A percentile compares a stretch with the other conserved stretches of the same genome.
phyloP scores from a whole-genome alignment of 805 yeast species.

The Lachancea sp. region DNA sequence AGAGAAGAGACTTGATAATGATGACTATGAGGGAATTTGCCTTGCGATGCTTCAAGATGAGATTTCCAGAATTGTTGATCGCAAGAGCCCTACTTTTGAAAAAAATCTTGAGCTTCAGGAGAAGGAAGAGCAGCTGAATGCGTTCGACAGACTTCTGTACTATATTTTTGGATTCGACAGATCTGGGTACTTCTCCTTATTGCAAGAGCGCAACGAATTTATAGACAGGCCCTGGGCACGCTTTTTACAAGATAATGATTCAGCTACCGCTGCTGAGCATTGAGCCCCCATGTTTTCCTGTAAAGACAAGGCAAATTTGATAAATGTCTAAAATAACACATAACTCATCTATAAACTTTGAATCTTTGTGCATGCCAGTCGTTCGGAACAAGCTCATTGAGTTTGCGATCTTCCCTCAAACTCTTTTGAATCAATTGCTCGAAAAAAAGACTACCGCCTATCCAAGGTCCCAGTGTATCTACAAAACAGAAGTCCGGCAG shows the following conservation, averaged over 20 bases:
- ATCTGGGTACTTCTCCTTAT: constrained; percentile 22
- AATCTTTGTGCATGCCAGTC: constrained; percentile 16
- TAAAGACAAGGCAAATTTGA: neutral
- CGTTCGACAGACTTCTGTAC: constrained; percentile 19
- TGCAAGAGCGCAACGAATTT: constrained; percentile 18
- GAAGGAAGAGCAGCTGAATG: constrained; percentile 7
- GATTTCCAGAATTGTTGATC: constrained; percentile 1
- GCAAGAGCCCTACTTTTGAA: constrained; percentile 16
- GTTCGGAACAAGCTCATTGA: neutral
- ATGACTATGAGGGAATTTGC: constrained; percentile 19
- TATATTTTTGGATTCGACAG: constrained; percentile 23
- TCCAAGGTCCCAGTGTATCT: constrained; percentile 9
- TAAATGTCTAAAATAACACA: neutral
- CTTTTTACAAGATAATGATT: constrained; percentile 4
- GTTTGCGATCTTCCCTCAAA: neutral
- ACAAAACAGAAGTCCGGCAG: neutral
- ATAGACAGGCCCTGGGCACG: constrained; percentile 16
- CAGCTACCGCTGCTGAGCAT: neutral
- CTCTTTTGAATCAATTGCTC: neutral
- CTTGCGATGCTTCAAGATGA: constrained; percentile 17
- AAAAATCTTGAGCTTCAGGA: constrained; percentile 25
- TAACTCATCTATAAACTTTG: neutral
- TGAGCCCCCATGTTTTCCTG: neutral
- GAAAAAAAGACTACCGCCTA: constrained; percentile 8
- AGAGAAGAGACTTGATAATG: constrained; percentile 17